Percentiles rank a stretch among this genome's conserved stretches.
Evolutionary conservation across 345 rosid species (phyloP).

Genomic region (Geranium rotundifolium): DNA sequence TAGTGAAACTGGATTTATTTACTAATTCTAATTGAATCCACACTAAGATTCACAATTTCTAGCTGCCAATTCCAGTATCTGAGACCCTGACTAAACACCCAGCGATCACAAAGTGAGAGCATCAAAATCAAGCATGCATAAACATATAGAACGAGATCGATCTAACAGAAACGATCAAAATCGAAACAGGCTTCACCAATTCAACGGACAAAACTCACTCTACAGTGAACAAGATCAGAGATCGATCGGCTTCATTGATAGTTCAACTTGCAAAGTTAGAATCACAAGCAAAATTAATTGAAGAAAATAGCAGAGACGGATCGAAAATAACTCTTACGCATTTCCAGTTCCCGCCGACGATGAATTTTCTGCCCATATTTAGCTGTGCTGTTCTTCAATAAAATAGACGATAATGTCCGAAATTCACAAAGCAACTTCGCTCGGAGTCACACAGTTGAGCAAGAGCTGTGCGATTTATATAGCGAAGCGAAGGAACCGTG

Average conservation of each 20-base stretch:
- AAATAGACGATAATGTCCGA: conserved; percentile 7
- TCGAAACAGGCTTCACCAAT: background rate
- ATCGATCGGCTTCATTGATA: background rate
- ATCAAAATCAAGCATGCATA: too few relatives aligned
- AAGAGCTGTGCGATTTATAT: too few relatives aligned
- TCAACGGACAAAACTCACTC: background rate
- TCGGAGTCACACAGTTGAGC: background rate
- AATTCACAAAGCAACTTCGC: background rate
- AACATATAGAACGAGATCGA: background rate
- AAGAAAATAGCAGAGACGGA: background rate
- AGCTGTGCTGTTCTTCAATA: conserved; percentile 6
- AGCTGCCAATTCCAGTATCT: too few relatives aligned
- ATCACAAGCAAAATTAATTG: too few relatives aligned
- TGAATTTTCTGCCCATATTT: conserved; percentile 51
- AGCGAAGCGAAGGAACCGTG: too few relatives aligned
- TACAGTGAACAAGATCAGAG: background rate
- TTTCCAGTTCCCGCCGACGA: conserved; percentile 89
- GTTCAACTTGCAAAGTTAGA: background rate
- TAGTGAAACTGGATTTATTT: too few relatives aligned
- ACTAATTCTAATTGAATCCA: too few relatives aligned
- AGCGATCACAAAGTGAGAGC: too few relatives aligned
- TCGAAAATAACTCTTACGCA: conserved; percentile 29
- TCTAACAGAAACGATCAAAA: background rate
- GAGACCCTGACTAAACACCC: too few relatives aligned
- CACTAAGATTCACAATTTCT: too few relatives aligned